Conservation (phyloP, 2,329 filamentous ascomycete genomes). For the Teratosphaeria nubilosa region DNA sequence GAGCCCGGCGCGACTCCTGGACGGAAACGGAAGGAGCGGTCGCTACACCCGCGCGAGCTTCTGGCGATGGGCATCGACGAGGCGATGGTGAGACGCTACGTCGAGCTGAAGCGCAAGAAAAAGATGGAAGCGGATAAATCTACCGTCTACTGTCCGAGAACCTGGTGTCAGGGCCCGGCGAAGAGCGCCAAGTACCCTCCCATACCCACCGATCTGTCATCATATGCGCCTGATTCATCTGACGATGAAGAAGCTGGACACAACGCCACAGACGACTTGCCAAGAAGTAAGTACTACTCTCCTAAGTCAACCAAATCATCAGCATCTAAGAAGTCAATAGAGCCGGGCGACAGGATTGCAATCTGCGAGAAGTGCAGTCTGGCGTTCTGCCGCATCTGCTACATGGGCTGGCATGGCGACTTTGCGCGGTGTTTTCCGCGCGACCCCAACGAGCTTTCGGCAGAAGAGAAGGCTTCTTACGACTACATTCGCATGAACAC, state of each 20-base stretch:
- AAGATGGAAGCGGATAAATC: slow-evolving; percentile 84
- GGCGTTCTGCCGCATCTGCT: slow-evolving; percentile 73
- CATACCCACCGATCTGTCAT: slow-evolving; percentile 31
- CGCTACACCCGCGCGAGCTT: slow-evolving; percentile 74
- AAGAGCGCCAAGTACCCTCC: slow-evolving; percentile 43
- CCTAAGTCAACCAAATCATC: background rate
- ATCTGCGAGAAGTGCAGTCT: slow-evolving; percentile 84
- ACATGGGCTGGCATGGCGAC: slow-evolving; percentile 86
- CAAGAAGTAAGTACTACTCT: background rate
- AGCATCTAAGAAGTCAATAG: slow-evolving; percentile 4
- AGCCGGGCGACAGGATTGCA: slow-evolving; percentile 52
- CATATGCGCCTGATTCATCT: slow-evolving; percentile 28
- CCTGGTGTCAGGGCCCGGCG: slow-evolving; percentile 87
- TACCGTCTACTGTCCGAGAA: slow-evolving; percentile 83
- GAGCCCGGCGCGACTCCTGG: slow-evolving; percentile 27
- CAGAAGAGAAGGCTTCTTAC: slow-evolving; percentile 75
- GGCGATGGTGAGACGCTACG: slow-evolving; percentile 72
- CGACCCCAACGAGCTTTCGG: slow-evolving; percentile 60
- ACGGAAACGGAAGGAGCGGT: slow-evolving; percentile 40
- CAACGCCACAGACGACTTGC: slow-evolving; percentile 7
- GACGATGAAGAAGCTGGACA: slow-evolving; percentile 24
- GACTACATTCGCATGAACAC: slow-evolving; percentile 76
- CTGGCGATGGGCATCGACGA: slow-evolving; percentile 43
- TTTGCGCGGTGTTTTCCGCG: slow-evolving; percentile 61
- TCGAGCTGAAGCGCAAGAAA: slow-evolving; percentile 82